Conservation (phyloP, 495 filamentous ascomycete genomes). For the Penicillium bialowiezense region DNA sequence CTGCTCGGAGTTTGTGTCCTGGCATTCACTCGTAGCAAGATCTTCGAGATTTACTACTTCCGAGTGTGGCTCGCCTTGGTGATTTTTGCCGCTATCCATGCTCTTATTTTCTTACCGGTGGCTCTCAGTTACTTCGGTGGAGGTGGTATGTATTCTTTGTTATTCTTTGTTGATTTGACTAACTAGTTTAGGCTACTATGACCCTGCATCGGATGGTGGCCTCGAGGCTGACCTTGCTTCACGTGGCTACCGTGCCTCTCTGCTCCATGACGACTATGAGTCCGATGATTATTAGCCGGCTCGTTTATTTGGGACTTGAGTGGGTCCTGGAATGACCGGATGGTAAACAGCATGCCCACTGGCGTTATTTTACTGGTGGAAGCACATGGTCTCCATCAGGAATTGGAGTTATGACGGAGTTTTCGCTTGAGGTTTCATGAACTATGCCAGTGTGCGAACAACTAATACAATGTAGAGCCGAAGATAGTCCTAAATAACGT, state of each 20-base stretch:
- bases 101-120: conserved; percentile 88
- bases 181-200: conserved; percentile 62
- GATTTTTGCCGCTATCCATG: conserved; percentile 81
- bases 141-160: conserved; percentile 53
- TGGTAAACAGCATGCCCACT: not conserved
- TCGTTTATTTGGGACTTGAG: conserved; percentile 1
- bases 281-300: conserved; percentile 47
- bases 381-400: not conserved
- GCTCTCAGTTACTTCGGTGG: conserved; percentile 84
- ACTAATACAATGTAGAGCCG: too few relatives aligned
- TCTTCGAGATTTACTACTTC: conserved; percentile 99
- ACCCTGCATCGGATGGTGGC: conserved; percentile 78
- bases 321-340: conserved; percentile 1
- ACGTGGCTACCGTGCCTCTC: conserved; percentile 47
- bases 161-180: conserved; percentile 1
- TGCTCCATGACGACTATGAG: conserved; percentile 51
- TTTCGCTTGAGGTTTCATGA: too few relatives aligned
- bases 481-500: too few relatives aligned
- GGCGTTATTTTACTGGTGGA: not conserved
- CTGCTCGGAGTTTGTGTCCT: conserved; percentile 87
- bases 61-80: conserved; percentile 91
- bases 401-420: not conserved
- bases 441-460: too few relatives aligned
- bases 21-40: conserved; percentile 93
- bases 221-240: conserved; percentile 76